A percentile compares a stretch with the other conserved stretches of the same genome.
phyloP scores from a whole-genome alignment of 2,329 filamentous ascomycete species.

The Colletotrichum liriopes region DNA sequence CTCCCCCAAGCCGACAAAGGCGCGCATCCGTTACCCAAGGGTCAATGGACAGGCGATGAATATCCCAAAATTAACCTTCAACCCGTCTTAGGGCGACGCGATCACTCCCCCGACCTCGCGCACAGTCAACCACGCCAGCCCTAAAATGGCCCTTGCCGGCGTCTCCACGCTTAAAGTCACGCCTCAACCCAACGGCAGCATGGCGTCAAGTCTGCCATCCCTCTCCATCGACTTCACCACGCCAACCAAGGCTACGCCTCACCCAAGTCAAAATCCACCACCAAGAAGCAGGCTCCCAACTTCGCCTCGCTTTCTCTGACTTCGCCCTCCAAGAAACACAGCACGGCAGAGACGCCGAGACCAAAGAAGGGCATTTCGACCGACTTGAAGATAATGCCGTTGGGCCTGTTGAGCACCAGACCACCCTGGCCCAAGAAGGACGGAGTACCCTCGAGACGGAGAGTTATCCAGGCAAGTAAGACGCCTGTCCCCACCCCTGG shows the following conservation, averaged over 20 bases:
- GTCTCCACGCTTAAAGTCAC: slow-evolving; percentile 10
- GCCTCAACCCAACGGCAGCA: slow-evolving; percentile 9
- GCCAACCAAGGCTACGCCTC: slow-evolving; percentile 33
- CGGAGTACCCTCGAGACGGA: too few species aligned
- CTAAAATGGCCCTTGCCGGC: slow-evolving; percentile 22
- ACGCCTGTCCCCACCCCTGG: too few species aligned
- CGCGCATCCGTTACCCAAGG: too few species aligned
- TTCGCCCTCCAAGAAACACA: slow-evolving; percentile 11
- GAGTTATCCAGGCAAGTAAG: too few species aligned
- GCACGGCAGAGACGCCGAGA: slow-evolving; percentile 27
- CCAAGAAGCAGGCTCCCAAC: slow-evolving; percentile 30
- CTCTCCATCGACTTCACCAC: slow-evolving; percentile 29
- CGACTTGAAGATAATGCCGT: background rate
- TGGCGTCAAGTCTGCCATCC: slow-evolving; percentile 10
- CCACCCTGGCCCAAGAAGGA: slow-evolving; percentile 34
- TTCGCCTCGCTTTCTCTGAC: slow-evolving; percentile 11
- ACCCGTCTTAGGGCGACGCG: slow-evolving; percentile 16
- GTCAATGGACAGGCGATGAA: too few species aligned
- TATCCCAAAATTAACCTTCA: slow-evolving; percentile 8
- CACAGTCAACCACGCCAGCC: slow-evolving; percentile 8
- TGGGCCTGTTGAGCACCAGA: background rate
- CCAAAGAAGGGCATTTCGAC: background rate
- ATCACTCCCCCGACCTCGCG: slow-evolving; percentile 7
- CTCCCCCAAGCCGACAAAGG: too few species aligned
- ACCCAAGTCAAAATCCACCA: slow-evolving; percentile 30